A percentile compares a stretch with the other conserved stretches of the same genome.
phyloP scores from a whole-genome alignment of 2,329 filamentous ascomycete genomes.

The Colletotrichum phormii region DNA sequence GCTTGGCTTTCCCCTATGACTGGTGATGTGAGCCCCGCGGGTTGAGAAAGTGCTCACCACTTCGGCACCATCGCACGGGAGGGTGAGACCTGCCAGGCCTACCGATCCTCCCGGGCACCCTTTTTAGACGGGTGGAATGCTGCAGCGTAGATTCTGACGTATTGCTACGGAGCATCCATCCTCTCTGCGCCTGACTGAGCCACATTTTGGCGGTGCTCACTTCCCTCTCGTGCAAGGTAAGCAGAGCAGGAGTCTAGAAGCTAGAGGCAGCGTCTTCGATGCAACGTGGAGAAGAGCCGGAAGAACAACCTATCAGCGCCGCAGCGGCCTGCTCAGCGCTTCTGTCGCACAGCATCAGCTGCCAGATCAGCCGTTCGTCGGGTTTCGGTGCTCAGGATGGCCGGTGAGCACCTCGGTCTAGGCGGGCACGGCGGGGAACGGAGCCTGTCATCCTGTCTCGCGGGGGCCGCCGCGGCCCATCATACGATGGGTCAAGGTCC shows the following conservation, averaged over 20 bases:
- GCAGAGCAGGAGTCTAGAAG: not conserved
- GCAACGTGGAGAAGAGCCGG: not conserved
- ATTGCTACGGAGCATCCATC: not conserved
- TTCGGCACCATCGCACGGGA: slow-evolving; percentile 25
- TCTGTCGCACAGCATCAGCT: slow-evolving; percentile 27
- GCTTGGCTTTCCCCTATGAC: not conserved
- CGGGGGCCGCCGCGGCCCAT: slow-evolving; percentile 19
- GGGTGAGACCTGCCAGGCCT: slow-evolving; percentile 6
- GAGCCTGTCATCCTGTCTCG: slow-evolving; percentile 15
- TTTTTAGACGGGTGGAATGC: slow-evolving; percentile 2
- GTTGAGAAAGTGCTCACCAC: slow-evolving; percentile 22
- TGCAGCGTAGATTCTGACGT: not conserved
- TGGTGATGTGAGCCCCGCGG: not conserved
- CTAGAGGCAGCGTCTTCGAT: not conserved
- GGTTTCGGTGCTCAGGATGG: slow-evolving; percentile 15
- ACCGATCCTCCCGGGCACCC: not conserved
- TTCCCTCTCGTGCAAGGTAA: not conserved
- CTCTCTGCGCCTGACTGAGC: slow-evolving; percentile 13
- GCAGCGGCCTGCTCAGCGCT: slow-evolving; percentile 5
- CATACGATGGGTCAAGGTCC: slow-evolving; percentile 2
- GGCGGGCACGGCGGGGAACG: slow-evolving; percentile 1
- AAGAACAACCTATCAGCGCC: not conserved
- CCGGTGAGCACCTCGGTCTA: slow-evolving; percentile 32
- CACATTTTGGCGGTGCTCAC: not conserved
- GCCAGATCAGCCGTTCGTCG: slow-evolving; percentile 24